Percentiles rank a stretch among this genome's conserved stretches.
These are phyloP conservation scores for Clohesyomyces aquaticus DNA, from an alignment of 495 filamentous ascomycete genomes.

Conservation along the genomic window DNA sequence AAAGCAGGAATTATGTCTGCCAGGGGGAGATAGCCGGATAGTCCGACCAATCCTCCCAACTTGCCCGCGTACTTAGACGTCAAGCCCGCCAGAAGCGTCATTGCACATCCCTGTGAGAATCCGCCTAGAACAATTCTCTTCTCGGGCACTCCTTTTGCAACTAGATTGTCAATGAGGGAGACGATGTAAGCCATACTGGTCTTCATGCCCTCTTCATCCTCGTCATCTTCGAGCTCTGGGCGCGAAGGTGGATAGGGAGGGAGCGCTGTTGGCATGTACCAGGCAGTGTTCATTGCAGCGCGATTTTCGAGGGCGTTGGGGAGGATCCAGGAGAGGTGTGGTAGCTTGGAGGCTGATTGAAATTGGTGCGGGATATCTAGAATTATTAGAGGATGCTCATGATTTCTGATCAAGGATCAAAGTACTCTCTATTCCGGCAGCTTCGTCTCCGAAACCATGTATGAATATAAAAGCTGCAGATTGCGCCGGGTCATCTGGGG, in stretches of 20 bases:
- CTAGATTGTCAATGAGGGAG: slow-evolving; percentile 47
- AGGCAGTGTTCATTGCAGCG: slow-evolving; percentile 48
- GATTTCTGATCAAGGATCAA: neutral
- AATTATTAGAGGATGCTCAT: neutral
- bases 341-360: slow-evolving; percentile 49
- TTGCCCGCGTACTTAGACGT: slow-evolving; percentile 44
- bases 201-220: slow-evolving; percentile 48
- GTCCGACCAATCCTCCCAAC: slow-evolving; percentile 48
- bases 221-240: slow-evolving; percentile 44
- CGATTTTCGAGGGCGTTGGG: slow-evolving; percentile 51
- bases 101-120: slow-evolving; percentile 52
- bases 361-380: slow-evolving; percentile 49
- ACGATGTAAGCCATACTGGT: slow-evolving; percentile 48
- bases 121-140: slow-evolving; percentile 51
- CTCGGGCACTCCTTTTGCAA: slow-evolving; percentile 44
- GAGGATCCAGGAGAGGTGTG: slow-evolving; percentile 50
- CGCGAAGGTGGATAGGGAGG: slow-evolving; percentile 45
- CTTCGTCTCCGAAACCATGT: slow-evolving; percentile 53
- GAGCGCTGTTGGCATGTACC: slow-evolving; percentile 49
- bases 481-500: slow-evolving; percentile 42
- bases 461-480: slow-evolving; percentile 53
- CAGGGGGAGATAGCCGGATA: slow-evolving; percentile 51
- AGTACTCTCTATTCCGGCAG: slow-evolving; percentile 48
- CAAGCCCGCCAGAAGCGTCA: slow-evolving; percentile 47
- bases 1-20: slow-evolving; percentile 36